Conservation (phyloP, 2,329 filamentous ascomycete species). For the Paecilomyces niveus region DNA sequence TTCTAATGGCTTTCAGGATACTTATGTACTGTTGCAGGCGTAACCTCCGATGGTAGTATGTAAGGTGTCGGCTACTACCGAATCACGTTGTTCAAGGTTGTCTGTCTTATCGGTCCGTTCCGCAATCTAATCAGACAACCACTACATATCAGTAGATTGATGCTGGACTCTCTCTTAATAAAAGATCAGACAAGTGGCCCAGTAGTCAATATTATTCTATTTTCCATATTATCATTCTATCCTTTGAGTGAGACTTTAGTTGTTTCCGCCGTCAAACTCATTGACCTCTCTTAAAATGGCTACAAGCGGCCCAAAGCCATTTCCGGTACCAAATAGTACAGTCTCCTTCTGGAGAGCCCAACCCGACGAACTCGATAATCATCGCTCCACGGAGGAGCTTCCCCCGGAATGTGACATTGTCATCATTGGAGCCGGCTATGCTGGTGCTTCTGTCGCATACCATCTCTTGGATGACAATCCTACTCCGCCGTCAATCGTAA, state of each 20-base stretch:
- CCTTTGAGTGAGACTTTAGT: background rate
- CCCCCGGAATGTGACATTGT: conserved; percentile 38
- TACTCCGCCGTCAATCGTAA: conserved; percentile 22
- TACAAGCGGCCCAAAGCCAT: background rate
- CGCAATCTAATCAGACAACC: background rate
- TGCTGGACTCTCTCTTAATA: background rate
- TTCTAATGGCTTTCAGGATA: no score
- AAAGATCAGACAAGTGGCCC: background rate
- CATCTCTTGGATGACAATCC: conserved; percentile 27
- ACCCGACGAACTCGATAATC: conserved; percentile 31
- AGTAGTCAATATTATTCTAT: background rate
- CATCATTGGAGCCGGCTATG: conserved; percentile 43
- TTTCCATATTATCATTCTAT: background rate
- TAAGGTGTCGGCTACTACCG: background rate
- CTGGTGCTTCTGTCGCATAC: conserved; percentile 39
- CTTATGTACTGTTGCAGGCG: no score
- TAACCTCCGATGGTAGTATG: background rate
- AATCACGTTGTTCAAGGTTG: background rate
- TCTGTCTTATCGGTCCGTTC: background rate
- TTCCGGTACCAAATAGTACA: conserved; percentile 4
- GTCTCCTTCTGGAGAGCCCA: conserved; percentile 37
- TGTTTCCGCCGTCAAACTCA: background rate
- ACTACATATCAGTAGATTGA: background rate
- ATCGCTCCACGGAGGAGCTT: conserved; percentile 32
- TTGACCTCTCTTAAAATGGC: background rate